Base-by-base conservation (phyloP, 176 grass and related monocot species). In the Thalia dealbata region DNA sequence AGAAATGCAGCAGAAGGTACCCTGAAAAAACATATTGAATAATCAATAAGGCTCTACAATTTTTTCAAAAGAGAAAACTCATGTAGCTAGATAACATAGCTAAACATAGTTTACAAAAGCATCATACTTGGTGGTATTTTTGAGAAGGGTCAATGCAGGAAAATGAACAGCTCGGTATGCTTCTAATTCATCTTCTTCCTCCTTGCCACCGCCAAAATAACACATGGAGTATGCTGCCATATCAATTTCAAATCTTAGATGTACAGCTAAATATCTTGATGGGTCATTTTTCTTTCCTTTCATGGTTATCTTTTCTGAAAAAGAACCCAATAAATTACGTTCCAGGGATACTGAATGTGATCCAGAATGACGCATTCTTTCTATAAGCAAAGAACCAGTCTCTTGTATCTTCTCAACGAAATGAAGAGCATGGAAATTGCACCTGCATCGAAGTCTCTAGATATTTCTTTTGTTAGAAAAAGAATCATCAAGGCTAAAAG, bases 211-310 rank as follows among this genome's bases (percentile, higher is more conserved):
- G 77, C 95, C 95, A 88, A 97, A 97, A 74, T 97, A 88, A 83
- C 95, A 97, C 83, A 97, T 81, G 50, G 95, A 92, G 77, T 97
- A 97, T 59, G 95, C 89, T 38, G 86, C 95, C 95, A 97, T 97
- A 82, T 97, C 95, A 70, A 92, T 91, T 76, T 97, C 95, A 84
- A 97, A 97, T 59, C 95, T 82, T 70, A 97, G 87, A 78, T 97
- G 95, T 67, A 97, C 80, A 71, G 95, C 87, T 74, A 97, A 81
- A 76, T 97, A 97, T 86, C 77, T 92, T 35, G 87, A 84, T 18
- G 80, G 13, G 76, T 30, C 65, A 48, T 73, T 86, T 27, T 26
- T 86, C 55, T 74, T 84, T 29, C 30, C 56, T 52, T 74, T 44
- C 12, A 74, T 16, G 35, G 70, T 48, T 60, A 76, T 67, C 77